phyloP scores from a whole-genome alignment of 352 stramenopile genomes.

The Phytophthora syringae region DNA sequence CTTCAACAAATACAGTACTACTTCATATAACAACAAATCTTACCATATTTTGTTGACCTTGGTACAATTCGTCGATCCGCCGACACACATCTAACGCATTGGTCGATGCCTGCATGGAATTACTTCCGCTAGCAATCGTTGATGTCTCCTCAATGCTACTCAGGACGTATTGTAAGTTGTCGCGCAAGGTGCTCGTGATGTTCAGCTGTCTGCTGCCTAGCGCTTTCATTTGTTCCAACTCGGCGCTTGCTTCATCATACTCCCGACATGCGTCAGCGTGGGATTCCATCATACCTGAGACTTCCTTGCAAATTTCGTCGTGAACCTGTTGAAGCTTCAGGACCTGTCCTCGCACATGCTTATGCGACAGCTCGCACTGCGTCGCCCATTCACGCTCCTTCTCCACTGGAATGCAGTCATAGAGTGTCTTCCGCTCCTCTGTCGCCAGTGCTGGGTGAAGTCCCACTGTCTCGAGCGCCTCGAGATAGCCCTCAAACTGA shows the following conservation, averaged over 20 bases:
- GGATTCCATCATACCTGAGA: constrained; percentile 51
- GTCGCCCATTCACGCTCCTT: constrained; percentile 80
- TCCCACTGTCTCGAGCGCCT: constrained; percentile 57
- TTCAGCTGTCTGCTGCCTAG: constrained; percentile 51
- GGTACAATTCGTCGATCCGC: constrained; percentile 80
- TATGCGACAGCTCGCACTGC: constrained; percentile 83
- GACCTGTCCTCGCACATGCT: constrained; percentile 68
- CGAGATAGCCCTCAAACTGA: constrained; percentile 77
- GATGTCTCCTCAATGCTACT: constrained; percentile 74
- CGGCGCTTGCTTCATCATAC: constrained; percentile 48
- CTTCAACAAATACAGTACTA: neutral
- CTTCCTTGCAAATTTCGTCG: constrained; percentile 73
- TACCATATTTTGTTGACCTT: constrained; percentile 77
- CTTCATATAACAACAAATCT: neutral
- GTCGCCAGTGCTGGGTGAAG: constrained; percentile 73
- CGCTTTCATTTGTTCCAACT: constrained; percentile 61
- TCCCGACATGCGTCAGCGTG: constrained; percentile 52
- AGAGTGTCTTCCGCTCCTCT: constrained; percentile 67
- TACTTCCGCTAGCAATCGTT: constrained; percentile 54
- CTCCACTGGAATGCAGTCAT: constrained; percentile 84
- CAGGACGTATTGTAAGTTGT: constrained; percentile 71
- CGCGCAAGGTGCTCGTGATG: constrained; percentile 70
- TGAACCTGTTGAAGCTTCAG: constrained; percentile 67
- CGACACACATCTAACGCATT: constrained; percentile 84
- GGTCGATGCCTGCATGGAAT: constrained; percentile 82